Conservation (phyloP, 768 basidiomycete species). For the Cystoderma amianthinum region DNA sequence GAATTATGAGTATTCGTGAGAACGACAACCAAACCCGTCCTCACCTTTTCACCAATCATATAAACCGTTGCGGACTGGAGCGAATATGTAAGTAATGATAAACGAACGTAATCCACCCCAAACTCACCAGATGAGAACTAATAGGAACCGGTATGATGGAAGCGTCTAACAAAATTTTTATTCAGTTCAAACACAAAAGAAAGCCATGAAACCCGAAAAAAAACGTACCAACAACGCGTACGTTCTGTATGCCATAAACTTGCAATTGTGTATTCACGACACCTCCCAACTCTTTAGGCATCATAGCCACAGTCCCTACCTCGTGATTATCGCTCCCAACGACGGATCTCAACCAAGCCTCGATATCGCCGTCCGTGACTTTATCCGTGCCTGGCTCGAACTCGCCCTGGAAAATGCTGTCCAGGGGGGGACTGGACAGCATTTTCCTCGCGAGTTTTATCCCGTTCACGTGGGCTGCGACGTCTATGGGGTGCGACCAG, state of each 20-base stretch:
- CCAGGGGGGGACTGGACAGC: slow-evolving; percentile 19
- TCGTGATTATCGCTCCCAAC: slow-evolving; percentile 25
- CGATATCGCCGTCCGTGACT: slow-evolving; percentile 11
- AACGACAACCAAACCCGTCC: no score
- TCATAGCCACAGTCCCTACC: slow-evolving; percentile 30
- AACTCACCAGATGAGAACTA: slow-evolving; percentile 21
- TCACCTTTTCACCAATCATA: slow-evolving; percentile 21
- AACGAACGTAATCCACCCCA: slow-evolving; percentile 2
- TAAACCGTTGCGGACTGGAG: slow-evolving; percentile 16
- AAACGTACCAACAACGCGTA: slow-evolving; percentile 23
- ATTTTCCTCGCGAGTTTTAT: slow-evolving; percentile 22
- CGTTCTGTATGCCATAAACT: slow-evolving; percentile 27
- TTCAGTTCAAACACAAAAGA: no score
- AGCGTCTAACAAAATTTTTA: slow-evolving; percentile 16
- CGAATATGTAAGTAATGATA: background rate
- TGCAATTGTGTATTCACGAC: slow-evolving; percentile 26
- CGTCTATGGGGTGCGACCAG: slow-evolving; percentile 23
- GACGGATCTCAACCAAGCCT: slow-evolving; percentile 16
- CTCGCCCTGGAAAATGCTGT: slow-evolving; percentile 19
- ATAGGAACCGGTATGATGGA: slow-evolving; percentile 25
- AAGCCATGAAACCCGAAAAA: background rate
- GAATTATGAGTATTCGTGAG: no score
- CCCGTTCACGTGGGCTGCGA: slow-evolving; percentile 20
- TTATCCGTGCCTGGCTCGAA: slow-evolving; percentile 21
- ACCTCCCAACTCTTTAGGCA: slow-evolving; percentile 29